phyloP scores from a whole-genome alignment of 768 basidiomycete genomes.

The Pulveroboletus sp. region DNA sequence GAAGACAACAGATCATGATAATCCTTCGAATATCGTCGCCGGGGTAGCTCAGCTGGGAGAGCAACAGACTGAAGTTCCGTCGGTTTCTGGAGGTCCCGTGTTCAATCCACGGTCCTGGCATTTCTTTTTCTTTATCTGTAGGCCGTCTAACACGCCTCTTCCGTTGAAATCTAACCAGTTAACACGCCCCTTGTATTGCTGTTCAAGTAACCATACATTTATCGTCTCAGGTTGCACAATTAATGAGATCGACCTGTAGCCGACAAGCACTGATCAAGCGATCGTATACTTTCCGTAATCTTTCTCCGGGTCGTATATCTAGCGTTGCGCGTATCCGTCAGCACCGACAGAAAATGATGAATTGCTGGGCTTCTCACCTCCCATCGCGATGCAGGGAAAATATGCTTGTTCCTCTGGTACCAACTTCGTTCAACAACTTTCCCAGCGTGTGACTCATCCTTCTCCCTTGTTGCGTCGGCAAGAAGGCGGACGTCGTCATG shows the following conservation, averaged over 20 bases:
- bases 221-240: neutral
- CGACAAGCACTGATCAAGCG: slow-evolving; percentile 28
- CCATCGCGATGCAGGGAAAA: slow-evolving; percentile 96
- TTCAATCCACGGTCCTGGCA: slow-evolving; percentile 78
- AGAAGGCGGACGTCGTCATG: slow-evolving; percentile 96
- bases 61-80: slow-evolving; percentile 63
- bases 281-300: slow-evolving; percentile 91
- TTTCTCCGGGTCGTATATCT: slow-evolving; percentile 94
- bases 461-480: slow-evolving; percentile 92
- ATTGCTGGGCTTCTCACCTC: slow-evolving; percentile 52
- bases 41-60: slow-evolving; percentile 74
- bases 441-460: slow-evolving; percentile 97
- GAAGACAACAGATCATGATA: neutral
- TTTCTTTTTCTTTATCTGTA: slow-evolving; percentile 17
- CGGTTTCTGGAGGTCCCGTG: slow-evolving; percentile 67
- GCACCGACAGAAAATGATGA: neutral
- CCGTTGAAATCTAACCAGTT: no score
- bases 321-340: neutral
- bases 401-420: slow-evolving; percentile 95
- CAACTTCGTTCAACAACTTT: slow-evolving; percentile 97
- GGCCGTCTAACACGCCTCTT: no score
- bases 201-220: no score
- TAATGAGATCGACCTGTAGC: neutral
- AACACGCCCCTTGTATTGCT: no score
- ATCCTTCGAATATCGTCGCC: slow-evolving; percentile 23